Evolutionary conservation across 306 rosid species (phyloP), one percentile per base, ranked within the genome.

Genomic region (Pyrus bretschneideri): DNA sequence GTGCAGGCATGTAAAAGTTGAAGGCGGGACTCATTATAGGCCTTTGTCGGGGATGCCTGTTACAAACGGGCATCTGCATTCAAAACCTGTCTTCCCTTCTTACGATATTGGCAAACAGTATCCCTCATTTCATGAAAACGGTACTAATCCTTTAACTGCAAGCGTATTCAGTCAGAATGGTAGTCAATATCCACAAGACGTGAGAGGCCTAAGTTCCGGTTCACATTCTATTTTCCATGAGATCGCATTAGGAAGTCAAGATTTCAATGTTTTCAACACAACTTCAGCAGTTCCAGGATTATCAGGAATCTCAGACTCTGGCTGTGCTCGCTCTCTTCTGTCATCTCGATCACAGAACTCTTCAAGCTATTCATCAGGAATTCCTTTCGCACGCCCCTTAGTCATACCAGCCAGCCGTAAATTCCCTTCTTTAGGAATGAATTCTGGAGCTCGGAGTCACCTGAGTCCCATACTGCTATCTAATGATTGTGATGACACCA

Each of bases 281-380:
- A 63, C 88, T 66, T 77, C 93, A 63, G 80, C 86, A 27, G 72
- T 83, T 63, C 91, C 81, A 59, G 91, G 85, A 69, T 67, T 89
- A 42, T 85, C 90, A 22, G 88, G 91, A 70, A 78, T 85, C 65
- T 81, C 89, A 38, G 91, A 84, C 84, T 78, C 98, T 38, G 86
- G 91, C 72, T 81, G 88, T 90, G 98, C 94, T 91, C 97, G 82
- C 98, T 93, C 98, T 93, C 96, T 91, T 93, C 98, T 93, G 98
- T 91, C 98, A 91, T 83, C 96, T 70, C 97, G 90, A 59, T 85
- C 97, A 68, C 93, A 85, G 51, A 91, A 82, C 84, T 87, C 93
- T 66, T 80, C 91, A 70, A 84, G 86, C 84, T 91, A 87, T 61
- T 81, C 85, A 4, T 74, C 90, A 1, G 96, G 90, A 86, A 86